Base-by-base conservation (phyloP, 345 rosid genomes). In the Heritiera fomes region DNA sequence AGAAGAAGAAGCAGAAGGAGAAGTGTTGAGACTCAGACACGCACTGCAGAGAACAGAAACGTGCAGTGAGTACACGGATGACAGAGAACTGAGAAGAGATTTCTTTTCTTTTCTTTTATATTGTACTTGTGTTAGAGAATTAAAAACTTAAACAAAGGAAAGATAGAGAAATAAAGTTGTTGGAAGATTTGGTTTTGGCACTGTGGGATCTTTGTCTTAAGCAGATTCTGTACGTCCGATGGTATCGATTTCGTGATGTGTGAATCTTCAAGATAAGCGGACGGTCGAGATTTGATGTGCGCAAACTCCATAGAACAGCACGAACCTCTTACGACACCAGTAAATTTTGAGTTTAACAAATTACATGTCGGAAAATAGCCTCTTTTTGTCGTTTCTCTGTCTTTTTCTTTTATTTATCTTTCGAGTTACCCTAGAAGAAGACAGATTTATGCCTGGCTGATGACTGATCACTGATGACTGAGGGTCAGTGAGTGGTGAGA, bases 141-240 rank as follows among this genome's bases (percentile, higher is more conserved):
- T 38, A 50, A 78, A 64, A 60, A 14, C 7, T 30, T 32, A 28
- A 12, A 1, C 0, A 32, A 17, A 34, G 4, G 3, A 9, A 34
- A 47, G 41, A 71, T 18, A 23, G 32, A 28, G 28, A 75, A 9
- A 28, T 32, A 13, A 53, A 34, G 59, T 64, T 75, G 65, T 49
- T 38, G 60, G 32, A 60, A 15, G 76, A 34, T 18, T 60, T 59
- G 60, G 46, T 40, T 38, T 14, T 59, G 64, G 62, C 45, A 79
- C 67, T 12, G 32, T 65, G 63, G 81, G 81, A 84, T 84, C 77
- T 82, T 66, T 65, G 78, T 70, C 86, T 60, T 23, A 18, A 62
- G 32, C 9, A 55, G 85, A 86, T 80, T 81, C 83, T 80, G 80
- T 77, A 78, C 85, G 80, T 84, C n/a, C 3, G 86, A 84, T 83